Evolutionary conservation across 805 yeast genomes (phyloP).

Genomic region (Komagataella kurtzmanii): DNA sequence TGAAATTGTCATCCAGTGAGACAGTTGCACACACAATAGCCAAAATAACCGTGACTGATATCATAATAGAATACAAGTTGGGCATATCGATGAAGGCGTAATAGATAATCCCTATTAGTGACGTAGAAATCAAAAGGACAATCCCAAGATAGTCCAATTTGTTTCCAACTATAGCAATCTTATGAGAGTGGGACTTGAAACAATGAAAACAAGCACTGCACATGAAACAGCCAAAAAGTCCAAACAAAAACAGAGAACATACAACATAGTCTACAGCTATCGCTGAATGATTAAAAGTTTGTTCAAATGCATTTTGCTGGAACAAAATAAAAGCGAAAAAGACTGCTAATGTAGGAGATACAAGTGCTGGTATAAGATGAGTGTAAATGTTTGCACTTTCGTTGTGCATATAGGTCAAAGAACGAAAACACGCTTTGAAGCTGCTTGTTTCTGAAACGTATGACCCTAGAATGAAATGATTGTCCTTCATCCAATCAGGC

Average conservation of each 20-base stretch:
- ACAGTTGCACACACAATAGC: constrained; percentile 52
- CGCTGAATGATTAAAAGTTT: constrained; percentile 5
- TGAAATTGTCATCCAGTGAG: constrained; percentile 52
- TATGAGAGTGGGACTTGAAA: constrained; percentile 33
- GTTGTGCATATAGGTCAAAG: constrained; percentile 34
- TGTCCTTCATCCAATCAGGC: constrained; percentile 44
- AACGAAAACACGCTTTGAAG: constrained; percentile 21
- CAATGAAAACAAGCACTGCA: constrained; percentile 39
- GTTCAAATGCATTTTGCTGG: constrained; percentile 13
- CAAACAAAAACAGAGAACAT: constrained; percentile 29
- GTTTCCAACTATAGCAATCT: constrained; percentile 29
- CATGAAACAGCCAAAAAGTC: constrained; percentile 29
- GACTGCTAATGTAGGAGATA: constrained; percentile 10
- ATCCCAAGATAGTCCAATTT: constrained; percentile 45
- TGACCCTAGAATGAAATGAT: constrained; percentile 35
- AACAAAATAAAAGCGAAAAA: constrained; percentile 8
- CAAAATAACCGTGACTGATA: constrained; percentile 31
- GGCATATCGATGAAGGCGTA: constrained; percentile 32
- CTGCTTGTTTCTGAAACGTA: constrained; percentile 35
- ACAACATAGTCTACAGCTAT: constrained; percentile 22
- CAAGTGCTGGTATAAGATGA: constrained; percentile 33
- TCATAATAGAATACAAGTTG: constrained; percentile 20
- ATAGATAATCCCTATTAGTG: constrained; percentile 24
- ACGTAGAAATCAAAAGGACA: constrained; percentile 33
- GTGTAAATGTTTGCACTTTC: constrained; percentile 40